Base-by-base conservation (phyloP, 208 protist species). In the Trichomonas gallinae region DNA sequence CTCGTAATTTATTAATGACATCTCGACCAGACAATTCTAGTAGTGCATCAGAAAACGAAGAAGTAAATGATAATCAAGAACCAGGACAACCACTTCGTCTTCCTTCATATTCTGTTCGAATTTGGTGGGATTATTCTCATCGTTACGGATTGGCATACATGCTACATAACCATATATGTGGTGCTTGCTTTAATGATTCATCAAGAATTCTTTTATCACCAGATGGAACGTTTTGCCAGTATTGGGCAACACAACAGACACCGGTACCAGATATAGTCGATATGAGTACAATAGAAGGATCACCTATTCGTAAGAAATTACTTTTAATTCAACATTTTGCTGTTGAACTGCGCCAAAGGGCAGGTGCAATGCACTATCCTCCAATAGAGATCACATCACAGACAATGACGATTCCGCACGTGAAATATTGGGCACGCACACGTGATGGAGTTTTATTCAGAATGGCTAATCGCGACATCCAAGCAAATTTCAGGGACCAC, bases 141-240 rank as follows among this genome's bases (percentile, higher is more conserved):
- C 99, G 99, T 97, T 99, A 99, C 97, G 99, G 99, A 42, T 96
- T 99, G 36, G 98, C 98, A 45, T 99, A 99, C 97, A 87, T 98
- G 63, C 98, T 99, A 40, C 98, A 97, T 97, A 99, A 98, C 97
- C 98, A 98, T n/a, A 98, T 98, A 58, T 98, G 98, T 88, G 99
- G 99, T 31, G 99, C 98, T 34, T 98, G 98, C 97, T 99, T 99
- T 97, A 99, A 99, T 98, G 99, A 99, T 98, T 97, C 97, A 46
- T 99, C 98, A 11, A 99, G 99, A 97, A 99, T 99, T 58, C 97
- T 99, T 51, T 98, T 98, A 97, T 97, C 98, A 96, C 96, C 97
- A 23, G 96, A 98, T 91, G n/a, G 45, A 51, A 51, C 87, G 15
- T 51, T 93, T 38, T 42, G 40, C 6, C 87, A 93, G 46, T 93